Conservation (phyloP, 805 yeast species). For the Pichia membranifaciens region DNA sequence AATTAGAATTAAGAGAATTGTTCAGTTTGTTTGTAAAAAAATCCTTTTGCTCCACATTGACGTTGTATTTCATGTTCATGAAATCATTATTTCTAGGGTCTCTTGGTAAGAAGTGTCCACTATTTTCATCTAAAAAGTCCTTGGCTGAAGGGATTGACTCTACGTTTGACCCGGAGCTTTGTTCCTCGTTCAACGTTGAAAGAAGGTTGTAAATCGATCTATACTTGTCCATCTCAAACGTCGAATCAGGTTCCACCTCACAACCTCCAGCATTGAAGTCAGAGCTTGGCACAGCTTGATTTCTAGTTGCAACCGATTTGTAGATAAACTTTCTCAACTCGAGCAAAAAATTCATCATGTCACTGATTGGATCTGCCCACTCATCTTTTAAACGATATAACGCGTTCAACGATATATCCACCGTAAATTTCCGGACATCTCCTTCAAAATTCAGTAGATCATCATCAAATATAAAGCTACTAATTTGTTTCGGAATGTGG, state of each 20-base stretch:
- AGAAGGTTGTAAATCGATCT: background rate
- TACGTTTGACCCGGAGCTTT: background rate
- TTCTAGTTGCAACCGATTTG: background rate
- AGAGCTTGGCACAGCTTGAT: background rate
- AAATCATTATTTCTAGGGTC: too few relatives aligned
- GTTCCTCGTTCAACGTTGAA: background rate
- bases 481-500: slow-evolving; percentile 11
- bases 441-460: slow-evolving; percentile 7
- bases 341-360: slow-evolving; percentile 10
- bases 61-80: too few relatives aligned
- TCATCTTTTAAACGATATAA: background rate
- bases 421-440: slow-evolving; percentile 12
- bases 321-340: slow-evolving; percentile 12
- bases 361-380: slow-evolving; percentile 8
- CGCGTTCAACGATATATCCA: slow-evolving; percentile 8
- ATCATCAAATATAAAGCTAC: slow-evolving; percentile 9
- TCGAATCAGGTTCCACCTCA: background rate
- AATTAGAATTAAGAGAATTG: too few relatives aligned
- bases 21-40: too few relatives aligned
- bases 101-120: too few relatives aligned
- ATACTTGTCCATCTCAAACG: slow-evolving; percentile 4
- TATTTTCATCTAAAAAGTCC: too few relatives aligned
- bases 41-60: too few relatives aligned
- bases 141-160: too few relatives aligned
- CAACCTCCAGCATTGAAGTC: background rate